Conservation (phyloP, 495 filamentous ascomycete species). For the Daldinia bambusicola region DNA sequence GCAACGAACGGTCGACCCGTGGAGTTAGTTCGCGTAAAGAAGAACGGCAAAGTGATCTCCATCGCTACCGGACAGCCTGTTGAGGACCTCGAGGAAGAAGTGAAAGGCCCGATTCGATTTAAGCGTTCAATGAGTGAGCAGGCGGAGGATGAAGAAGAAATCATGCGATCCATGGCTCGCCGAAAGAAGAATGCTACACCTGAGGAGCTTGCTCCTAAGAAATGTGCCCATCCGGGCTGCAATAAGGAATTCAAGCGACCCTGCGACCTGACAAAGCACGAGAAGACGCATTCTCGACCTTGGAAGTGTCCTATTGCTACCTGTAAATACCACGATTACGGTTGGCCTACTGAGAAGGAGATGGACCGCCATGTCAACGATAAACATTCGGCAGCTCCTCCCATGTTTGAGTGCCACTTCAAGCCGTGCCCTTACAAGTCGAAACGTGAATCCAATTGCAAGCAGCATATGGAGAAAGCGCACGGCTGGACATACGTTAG, state of each 20-base stretch:
- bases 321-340: constrained; percentile 87
- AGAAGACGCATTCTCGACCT: constrained; percentile 95
- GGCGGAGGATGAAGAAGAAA: constrained; percentile 74
- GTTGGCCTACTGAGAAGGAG: constrained; percentile 98
- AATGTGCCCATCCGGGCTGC: constrained; percentile 73
- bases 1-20: constrained; percentile 78
- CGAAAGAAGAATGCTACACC: constrained; percentile 80
- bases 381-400: constrained; percentile 83
- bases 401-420: constrained; percentile 83
- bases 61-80: constrained; percentile 69
- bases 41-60: constrained; percentile 80
- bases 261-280: constrained; percentile 93
- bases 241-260: constrained; percentile 92
- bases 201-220: constrained; percentile 77
- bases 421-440: constrained; percentile 90
- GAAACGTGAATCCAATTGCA: constrained; percentile 97
- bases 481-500: constrained; percentile 91
- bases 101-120: constrained; percentile 56
- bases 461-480: constrained; percentile 99
- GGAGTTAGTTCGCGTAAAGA: constrained; percentile 78
- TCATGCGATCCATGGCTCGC: constrained; percentile 87
- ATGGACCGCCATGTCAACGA: constrained; percentile 94
- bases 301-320: constrained; percentile 85
- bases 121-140: constrained; percentile 72
- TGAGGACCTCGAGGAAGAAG: constrained; percentile 59